A percentile compares a stretch with the other conserved stretches of the same genome.
phyloP scores from a whole-genome alignment of 202 grass and related monocot species.

The Setaria italica region DNA sequence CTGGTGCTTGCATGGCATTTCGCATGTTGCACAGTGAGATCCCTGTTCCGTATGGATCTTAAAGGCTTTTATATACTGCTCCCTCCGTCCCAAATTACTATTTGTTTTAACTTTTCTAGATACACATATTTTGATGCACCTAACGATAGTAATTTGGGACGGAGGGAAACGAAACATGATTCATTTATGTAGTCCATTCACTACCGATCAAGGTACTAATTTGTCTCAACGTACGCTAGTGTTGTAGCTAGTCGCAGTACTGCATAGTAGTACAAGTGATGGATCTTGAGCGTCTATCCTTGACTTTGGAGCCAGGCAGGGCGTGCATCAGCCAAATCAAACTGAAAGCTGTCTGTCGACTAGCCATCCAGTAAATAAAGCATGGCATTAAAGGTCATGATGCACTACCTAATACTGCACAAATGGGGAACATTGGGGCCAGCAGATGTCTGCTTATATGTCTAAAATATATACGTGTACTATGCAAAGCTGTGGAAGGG shows the following conservation, averaged over 20 bases:
- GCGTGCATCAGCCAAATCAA: not conserved
- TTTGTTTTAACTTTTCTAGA: too few species aligned
- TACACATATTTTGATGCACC: too few species aligned
- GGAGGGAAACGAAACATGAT: too few species aligned
- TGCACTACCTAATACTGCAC: not conserved
- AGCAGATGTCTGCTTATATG: conserved; percentile 3
- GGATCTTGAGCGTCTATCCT: not conserved
- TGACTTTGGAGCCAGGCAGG: conserved; percentile 1
- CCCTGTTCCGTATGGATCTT: not conserved
- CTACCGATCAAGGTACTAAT: not conserved
- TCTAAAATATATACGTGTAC: not conserved
- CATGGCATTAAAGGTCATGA: conserved; percentile 16
- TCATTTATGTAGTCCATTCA: not conserved
- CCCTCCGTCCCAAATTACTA: too few species aligned
- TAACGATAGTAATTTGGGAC: too few species aligned
- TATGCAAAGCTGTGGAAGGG: not conserved
- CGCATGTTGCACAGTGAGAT: not conserved
- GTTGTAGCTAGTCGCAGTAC: not conserved
- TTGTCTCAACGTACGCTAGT: not conserved
- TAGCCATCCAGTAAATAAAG: not conserved
- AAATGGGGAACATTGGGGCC: not conserved
- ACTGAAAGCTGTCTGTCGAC: not conserved
- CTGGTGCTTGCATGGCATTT: conserved; percentile 32
- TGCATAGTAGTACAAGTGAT: not conserved
- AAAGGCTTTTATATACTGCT: too few species aligned